Conservation (phyloP, 2,329 filamentous ascomycete species). For the Parastagonospora avenae region DNA sequence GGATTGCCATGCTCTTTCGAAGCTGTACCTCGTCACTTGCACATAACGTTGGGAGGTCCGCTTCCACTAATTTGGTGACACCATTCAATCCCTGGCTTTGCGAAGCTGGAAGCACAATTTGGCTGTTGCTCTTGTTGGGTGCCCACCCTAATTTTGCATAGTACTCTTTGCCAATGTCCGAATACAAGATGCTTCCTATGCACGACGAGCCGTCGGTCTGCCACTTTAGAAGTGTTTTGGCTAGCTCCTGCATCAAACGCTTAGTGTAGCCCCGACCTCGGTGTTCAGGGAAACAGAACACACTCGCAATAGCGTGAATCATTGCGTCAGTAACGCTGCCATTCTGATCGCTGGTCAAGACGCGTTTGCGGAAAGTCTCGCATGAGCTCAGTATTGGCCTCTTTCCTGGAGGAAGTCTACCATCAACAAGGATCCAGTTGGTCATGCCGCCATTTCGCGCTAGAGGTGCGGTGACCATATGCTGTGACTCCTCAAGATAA, state of each 20-base stretch:
- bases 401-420: constrained; percentile 39
- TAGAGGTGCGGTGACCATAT: constrained; percentile 63
- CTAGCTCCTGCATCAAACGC: constrained; percentile 74
- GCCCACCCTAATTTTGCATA: constrained; percentile 78
- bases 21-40: constrained; percentile 66
- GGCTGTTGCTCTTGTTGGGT: constrained; percentile 69
- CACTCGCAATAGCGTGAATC: constrained; percentile 75
- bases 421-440: constrained; percentile 61
- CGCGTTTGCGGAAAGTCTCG: constrained; percentile 54
- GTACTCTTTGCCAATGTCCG: constrained; percentile 80
- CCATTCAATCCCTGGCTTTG: constrained; percentile 1
- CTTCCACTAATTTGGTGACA: constrained; percentile 55
- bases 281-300: constrained; percentile 69
- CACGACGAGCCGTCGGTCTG: constrained; percentile 42
- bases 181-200: constrained; percentile 78
- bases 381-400: constrained; percentile 60
- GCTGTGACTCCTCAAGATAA: constrained; percentile 65
- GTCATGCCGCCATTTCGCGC: constrained; percentile 60
- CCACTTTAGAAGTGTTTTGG: constrained; percentile 56
- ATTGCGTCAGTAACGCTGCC: constrained; percentile 59
- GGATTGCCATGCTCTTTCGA: constrained; percentile 52
- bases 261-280: constrained; percentile 74
- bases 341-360: constrained; percentile 44
- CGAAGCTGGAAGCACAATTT: constrained; percentile 60
- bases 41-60: constrained; percentile 65